Evolutionary conservation across 164 flowering plant genomes (phyloP), one percentile per base, ranked within the genome.

Genomic region (Platanus orientalis): DNA sequence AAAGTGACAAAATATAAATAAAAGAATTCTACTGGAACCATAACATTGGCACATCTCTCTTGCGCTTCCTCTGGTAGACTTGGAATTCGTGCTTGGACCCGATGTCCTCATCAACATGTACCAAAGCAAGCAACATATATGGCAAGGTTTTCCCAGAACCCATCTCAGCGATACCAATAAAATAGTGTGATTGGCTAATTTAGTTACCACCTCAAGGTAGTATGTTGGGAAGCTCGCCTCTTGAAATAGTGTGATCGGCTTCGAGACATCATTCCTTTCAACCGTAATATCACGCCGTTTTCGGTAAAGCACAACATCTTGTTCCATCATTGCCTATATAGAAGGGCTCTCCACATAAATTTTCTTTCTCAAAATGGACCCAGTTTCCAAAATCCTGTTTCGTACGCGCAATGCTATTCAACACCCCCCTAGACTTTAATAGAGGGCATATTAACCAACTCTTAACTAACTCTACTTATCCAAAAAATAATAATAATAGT

Each of bases 81-180:
- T n/a, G n/a, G n/a, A n/a, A n/a, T n/a, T n/a, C n/a, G n/a, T n/a
- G n/a, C n/a, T n/a, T n/a, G n/a, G n/a, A n/a, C n/a, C n/a, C n/a
- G n/a, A n/a, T n/a, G n/a, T n/a, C n/a, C n/a, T n/a, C n/a, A n/a
- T n/a, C n/a, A n/a, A n/a, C n/a, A n/a, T n/a, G 99, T 19, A 95
- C 88, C 45, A 95, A 62, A 52, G 94, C 97, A 44, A 96, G 99
- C 32, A 95, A 69, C 64, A 95, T 70, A 79, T 95, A 95, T 1
- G 99, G 83, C 79, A 95, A 70, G 6, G 99, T 95, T 73, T 95
- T 95, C 17, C 99, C 97, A 29, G 99, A 95, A 65, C 99, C 99
- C 36, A 97, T 95, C 82, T 95, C 99, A 19, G 97, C 99, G 73
- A 95, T 92, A 42, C 97, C 99, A 71, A 95, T 72, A 25, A 92